Conservation (phyloP, 1,284 basidiomycete genomes). For the Porodaedalea pini region DNA sequence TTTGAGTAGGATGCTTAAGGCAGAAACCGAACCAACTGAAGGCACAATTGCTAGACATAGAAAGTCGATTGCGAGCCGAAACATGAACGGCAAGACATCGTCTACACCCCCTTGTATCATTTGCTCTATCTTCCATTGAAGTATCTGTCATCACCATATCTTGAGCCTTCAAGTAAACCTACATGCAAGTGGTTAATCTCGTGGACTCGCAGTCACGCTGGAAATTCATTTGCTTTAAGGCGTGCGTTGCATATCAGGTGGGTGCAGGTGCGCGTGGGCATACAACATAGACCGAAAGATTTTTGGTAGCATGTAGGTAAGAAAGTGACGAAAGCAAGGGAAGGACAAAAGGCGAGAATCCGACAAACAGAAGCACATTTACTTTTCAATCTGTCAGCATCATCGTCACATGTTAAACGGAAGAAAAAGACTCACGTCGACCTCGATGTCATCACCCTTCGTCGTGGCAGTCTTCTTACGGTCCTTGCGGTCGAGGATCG, state of each 20-base stretch:
- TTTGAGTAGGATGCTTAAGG: no score
- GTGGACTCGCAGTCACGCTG: no score
- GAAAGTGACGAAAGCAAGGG: neutral
- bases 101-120: no score
- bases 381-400: neutral
- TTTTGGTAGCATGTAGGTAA: neutral
- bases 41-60: no score
- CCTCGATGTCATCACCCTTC: constrained; percentile 60
- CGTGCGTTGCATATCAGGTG: neutral
- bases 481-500: constrained; percentile 80
- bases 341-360: neutral
- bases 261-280: neutral
- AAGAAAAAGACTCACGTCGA: constrained; percentile 52
- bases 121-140: no score
- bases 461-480: constrained; percentile 49
- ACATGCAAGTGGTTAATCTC: no score
- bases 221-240: neutral
- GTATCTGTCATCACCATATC: no score
- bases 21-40: no score
- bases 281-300: constrained; percentile 1
- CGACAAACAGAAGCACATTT: neutral
- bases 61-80: no score
- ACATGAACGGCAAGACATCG: no score
- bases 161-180: no score
- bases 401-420: neutral